Conservation (phyloP, 1,284 basidiomycete species). For the Cutaneotrichosporon curvatum region DNA sequence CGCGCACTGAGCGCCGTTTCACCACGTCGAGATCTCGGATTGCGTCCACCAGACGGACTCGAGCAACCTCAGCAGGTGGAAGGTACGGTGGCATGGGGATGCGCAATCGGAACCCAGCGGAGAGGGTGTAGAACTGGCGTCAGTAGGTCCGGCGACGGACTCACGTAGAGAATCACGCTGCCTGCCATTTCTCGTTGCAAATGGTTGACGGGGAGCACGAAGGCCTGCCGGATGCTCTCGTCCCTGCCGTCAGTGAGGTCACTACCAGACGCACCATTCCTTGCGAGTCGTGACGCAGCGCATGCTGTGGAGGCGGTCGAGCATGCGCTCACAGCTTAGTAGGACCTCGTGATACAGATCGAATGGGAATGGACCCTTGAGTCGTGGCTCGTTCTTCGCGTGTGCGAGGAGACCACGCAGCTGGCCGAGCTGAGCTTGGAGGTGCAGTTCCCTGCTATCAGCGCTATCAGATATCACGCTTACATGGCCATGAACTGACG, state of each 20-base stretch:
- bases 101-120: slow-evolving; percentile 79
- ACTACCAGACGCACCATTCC: slow-evolving; percentile 83
- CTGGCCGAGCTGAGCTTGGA: slow-evolving; percentile 82
- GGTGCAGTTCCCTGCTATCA: slow-evolving; percentile 72
- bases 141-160: slow-evolving; percentile 5
- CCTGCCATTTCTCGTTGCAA: slow-evolving; percentile 82
- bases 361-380: slow-evolving; percentile 88
- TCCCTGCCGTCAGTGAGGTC: slow-evolving; percentile 5
- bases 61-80: slow-evolving; percentile 78
- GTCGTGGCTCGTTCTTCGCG: slow-evolving; percentile 82
- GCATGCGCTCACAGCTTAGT: slow-evolving; percentile 76
- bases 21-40: slow-evolving; percentile 80
- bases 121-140: slow-evolving; percentile 65
- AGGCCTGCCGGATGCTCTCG: slow-evolving; percentile 60
- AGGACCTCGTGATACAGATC: slow-evolving; percentile 75
- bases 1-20: slow-evolving; percentile 53
- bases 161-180: slow-evolving; percentile 74
- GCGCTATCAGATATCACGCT: slow-evolving; percentile 23
- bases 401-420: slow-evolving; percentile 74
- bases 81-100: slow-evolving; percentile 89
- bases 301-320: slow-evolving; percentile 85
- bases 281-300: slow-evolving; percentile 86
- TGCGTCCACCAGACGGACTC: slow-evolving; percentile 69
- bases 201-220: slow-evolving; percentile 78
- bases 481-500: slow-evolving; percentile 86